Evolutionary conservation across 1,139 yeast genomes (phyloP), one percentile per base, ranked within the genome.

Genomic region (Chernovozyma sophiae-reginae): DNA sequence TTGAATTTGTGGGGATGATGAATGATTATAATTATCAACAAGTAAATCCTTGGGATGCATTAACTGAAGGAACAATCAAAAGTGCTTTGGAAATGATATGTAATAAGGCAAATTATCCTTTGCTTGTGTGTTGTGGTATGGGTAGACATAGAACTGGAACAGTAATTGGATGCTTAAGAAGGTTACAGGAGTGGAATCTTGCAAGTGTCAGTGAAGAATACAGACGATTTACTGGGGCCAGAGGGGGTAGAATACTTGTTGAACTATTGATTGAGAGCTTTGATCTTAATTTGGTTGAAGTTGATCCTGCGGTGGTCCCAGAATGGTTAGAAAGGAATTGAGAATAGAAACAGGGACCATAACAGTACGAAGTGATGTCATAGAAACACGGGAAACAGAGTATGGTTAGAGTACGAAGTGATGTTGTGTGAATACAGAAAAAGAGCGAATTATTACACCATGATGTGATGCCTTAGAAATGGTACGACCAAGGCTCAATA

Each of bases 111-210:
- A 78, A 81, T 54, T 86, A 86, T 51, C 97, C 98, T 0, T 51
- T 90, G 43, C 64, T 92, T 35, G 92, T 89, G 6, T 90, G 97
- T 59, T 92, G 97, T 53, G 96, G 97, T 11, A 90, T 90, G 97
- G 98, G 98, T 0, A 69, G 97, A 47, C 97, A 92, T 58, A 72
- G 97, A 43, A 89, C 97, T 0, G 98, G 98, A 1, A 89, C 97
- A 0, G 96, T 92, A 2, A 78, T 92, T 39, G 98, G 98, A 1
- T 92, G 97, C 58, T 65, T 92, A 35, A 68, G 98, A 45, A 72
- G 96, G 43, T 63, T 92, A 22, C 96, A 90, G 66, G 92, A 95
- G 16, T 92, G 98, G 98, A 92, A 92, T 53, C 66, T 90, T 53
- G 96, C 97, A 11, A 65, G 95, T 59, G 94, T 90, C 2, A 79